Percentiles rank a stretch among this genome's conserved stretches.
Evolutionary conservation across 2,329 filamentous ascomycete species (phyloP).

Genomic region (Herpotrichia juniperi): DNA sequence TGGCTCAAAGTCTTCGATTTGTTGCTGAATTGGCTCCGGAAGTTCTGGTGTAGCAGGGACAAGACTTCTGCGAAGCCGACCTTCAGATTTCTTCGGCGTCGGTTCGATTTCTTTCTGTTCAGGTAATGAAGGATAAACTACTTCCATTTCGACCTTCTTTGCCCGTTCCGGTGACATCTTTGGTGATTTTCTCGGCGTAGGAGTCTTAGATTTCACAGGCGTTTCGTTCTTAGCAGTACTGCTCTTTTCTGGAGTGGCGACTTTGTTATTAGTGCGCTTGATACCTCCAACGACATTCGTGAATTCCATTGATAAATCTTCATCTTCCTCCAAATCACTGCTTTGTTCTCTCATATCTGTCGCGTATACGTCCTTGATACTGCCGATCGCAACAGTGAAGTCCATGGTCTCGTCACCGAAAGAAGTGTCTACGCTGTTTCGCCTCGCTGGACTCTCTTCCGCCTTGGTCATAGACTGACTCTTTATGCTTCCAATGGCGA

Average conservation of each 20-base stretch:
- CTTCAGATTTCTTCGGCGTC: constrained; percentile 33
- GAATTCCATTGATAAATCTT: constrained; percentile 61
- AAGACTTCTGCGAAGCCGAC: constrained; percentile 29
- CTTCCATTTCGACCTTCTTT: constrained; percentile 13
- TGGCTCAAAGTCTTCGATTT: constrained; percentile 39
- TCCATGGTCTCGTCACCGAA: constrained; percentile 48
- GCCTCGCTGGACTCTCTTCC: constrained; percentile 18
- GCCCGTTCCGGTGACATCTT: constrained; percentile 22
- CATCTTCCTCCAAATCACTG: constrained; percentile 29
- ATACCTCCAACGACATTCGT: constrained; percentile 57
- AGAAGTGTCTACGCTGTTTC: constrained; percentile 31
- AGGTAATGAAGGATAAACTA: constrained; percentile 8
- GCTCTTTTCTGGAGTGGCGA: constrained; percentile 27
- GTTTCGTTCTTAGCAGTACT: constrained; percentile 10
- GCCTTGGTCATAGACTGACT: constrained; percentile 8
- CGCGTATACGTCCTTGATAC: constrained; percentile 31
- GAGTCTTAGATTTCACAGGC: constrained; percentile 18
- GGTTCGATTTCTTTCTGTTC: constrained; percentile 19
- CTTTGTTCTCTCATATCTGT: not conserved
- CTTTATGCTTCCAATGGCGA: constrained; percentile 46
- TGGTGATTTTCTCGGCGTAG: constrained; percentile 31
- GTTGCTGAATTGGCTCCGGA: constrained; percentile 23
- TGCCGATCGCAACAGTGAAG: constrained; percentile 46
- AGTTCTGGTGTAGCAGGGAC: constrained; percentile 37
- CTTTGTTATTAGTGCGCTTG: constrained; percentile 24